Evolutionary conservation across 257 asterid species (phyloP).

Genomic region (Solanum appendiculatum): DNA sequence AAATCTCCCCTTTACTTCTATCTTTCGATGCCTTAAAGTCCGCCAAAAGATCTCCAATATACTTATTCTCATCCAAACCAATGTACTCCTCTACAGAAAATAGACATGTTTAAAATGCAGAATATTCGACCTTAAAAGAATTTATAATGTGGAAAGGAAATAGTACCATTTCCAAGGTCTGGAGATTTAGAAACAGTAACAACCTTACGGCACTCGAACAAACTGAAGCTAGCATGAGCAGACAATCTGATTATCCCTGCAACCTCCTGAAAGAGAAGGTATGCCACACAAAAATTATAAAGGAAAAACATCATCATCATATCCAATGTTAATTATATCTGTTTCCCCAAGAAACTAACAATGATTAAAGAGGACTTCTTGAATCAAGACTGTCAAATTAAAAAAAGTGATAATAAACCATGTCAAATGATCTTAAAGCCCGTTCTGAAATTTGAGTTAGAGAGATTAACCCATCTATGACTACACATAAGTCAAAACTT

Average conservation of each 20-base stretch:
- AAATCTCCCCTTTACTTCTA: conserved; percentile 89
- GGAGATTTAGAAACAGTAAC: conserved; percentile 81
- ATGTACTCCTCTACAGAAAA: conserved; percentile 65
- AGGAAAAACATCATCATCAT: not conserved
- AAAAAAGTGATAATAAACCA: not conserved
- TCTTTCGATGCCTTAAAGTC: conserved; percentile 95
- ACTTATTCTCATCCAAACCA: conserved; percentile 88
- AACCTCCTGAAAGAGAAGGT: conserved; percentile 62
- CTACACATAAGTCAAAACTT: not conserved
- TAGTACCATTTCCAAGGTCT: conserved; percentile 80
- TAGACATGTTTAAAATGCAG: not conserved
- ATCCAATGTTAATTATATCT: not conserved
- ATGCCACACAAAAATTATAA: not conserved
- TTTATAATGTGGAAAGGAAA: not conserved
- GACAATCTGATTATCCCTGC: conserved; percentile 89
- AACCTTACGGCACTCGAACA: conserved; percentile 91
- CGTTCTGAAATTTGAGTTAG: not conserved
- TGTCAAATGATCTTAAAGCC: not conserved
- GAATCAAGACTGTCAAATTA: not conserved
- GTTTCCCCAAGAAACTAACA: not conserved
- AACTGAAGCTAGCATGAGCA: conserved; percentile 81
- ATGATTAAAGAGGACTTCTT: not conserved
- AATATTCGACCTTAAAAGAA: not conserved
- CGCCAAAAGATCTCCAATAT: conserved; percentile 90
- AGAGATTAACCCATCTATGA: not conserved